phyloP scores from a whole-genome alignment of 2,329 filamentous ascomycete species.

The Colletotrichum paranaense region DNA sequence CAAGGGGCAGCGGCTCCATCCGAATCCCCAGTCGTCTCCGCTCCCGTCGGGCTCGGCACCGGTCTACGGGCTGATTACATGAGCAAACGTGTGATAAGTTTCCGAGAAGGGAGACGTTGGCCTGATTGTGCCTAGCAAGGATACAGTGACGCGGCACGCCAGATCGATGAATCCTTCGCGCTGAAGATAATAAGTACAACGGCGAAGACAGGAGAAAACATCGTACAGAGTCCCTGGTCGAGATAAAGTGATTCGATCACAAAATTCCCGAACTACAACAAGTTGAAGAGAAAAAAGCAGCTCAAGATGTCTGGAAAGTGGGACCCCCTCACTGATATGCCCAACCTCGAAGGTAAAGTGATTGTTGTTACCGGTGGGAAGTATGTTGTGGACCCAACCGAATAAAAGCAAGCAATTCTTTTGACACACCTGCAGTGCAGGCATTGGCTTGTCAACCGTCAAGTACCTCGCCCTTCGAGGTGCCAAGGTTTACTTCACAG shows the following conservation, averaged over 20 bases:
- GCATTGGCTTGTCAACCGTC: constrained; percentile 40
- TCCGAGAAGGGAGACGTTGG: background rate
- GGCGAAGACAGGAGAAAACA: background rate
- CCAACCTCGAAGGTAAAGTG: constrained; percentile 39
- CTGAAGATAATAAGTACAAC: background rate
- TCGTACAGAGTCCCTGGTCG: background rate
- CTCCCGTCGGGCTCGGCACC: background rate
- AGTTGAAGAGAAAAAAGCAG: background rate
- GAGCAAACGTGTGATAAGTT: background rate
- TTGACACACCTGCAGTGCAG: constrained; percentile 33
- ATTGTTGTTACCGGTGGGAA: constrained; percentile 42
- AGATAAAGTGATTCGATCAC: no score
- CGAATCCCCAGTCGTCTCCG: background rate
- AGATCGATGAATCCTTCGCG: background rate
- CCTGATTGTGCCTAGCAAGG: no score
- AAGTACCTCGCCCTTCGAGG: constrained; percentile 40
- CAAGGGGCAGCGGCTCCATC: background rate
- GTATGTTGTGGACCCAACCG: constrained; percentile 30
- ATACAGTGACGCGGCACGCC: background rate
- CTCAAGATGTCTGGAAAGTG: constrained; percentile 25
- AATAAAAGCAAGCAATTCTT: background rate
- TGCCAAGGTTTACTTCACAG: constrained; percentile 43
- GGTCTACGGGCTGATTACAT: background rate
- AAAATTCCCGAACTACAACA: no score
- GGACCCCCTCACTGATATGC: constrained; percentile 36